Evolutionary conservation across 2,329 filamentous ascomycete genomes (phyloP), one percentile per base, ranked within the genome.

Genomic region (Pyrenochaeta sp.): DNA sequence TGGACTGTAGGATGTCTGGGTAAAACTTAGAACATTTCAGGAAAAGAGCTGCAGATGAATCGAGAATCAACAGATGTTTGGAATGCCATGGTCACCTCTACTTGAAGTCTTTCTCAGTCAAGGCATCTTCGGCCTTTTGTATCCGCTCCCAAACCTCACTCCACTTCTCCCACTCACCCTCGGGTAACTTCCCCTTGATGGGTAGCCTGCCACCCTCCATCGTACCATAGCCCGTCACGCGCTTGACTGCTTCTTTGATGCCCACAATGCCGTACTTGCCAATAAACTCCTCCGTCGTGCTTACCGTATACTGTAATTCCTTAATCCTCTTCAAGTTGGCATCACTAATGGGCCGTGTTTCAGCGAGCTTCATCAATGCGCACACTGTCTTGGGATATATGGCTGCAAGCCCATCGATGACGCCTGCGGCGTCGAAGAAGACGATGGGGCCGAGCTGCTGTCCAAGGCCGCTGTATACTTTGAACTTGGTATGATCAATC

Each of bases 351-450:
- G 71, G 69, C 68, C 72, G 72, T 52, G 77, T 71, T 66, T 81
- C 78, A 5, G 73, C 76, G 9, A 88, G 72, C 42, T 83, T 79
- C 74, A 84, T 89, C 3, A 90, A 78, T 22, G 81, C 77, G 36
- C 88, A 84, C 0, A 90, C 81, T 0, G 85, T 83, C 68, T 85
- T 85, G 15, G 88, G 88, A 73, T 88, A 90, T 76, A 89, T 84
- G 12, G 85, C 86, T 1, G 88, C 87, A 24, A 89, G 80, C 15
- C 87, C 88, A 60, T 90, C 88, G 58, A 90, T 90, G 25, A 87
- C 86, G 15, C 88, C 88, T 6, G 85, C 86, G 15, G 86, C 86
- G 46, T 87, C 87, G 56, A 90, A 84, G 36, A 85, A 78, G 1
- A 90, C 81, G 15, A 88, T 83, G 1, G 87, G 86, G 2, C 88